Base-by-base conservation (phyloP, 2,329 filamentous ascomycete genomes). In the Ascomycota sp. region DNA sequence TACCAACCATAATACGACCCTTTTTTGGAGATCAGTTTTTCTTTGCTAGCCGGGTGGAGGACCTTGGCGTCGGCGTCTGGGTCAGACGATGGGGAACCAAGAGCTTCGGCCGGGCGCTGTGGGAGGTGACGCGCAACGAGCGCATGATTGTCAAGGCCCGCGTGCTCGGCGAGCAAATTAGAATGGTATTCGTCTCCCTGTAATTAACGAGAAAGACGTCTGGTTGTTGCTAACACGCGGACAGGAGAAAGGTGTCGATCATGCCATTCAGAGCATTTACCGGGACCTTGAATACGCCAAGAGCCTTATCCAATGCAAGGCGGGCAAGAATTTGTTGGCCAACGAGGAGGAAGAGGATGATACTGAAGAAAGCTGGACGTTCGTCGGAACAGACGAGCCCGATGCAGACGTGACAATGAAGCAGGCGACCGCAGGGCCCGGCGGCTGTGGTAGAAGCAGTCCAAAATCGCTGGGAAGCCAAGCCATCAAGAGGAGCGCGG, bases 21-120 rank as follows among this genome's bases (percentile, higher is more conserved):
- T 98, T 95, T 59, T 98, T 98, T 46, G 89, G 89, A 5, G 89
- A 98, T 43, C 89, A 98, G 47, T 94, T 78, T 61, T 98, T 98
- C 60, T 95, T 92, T 43, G 89, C 83, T 6, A 69, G 65, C 20
- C 68, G 89, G 4, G 78, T 95, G 2, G 83, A 95, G 49, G 86
- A 95, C 44, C 61, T 98, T 5, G 86, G 89, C 1, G 89, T 95
- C 2, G 89, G 89, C 0, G 74, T 93, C 13, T 81, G 75, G 45
- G 62, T 98, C 42, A 83, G 78, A 58, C 89, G 81, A 51, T 71
- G 93, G 58, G 91, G 89, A 15, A 75, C 80, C n/a, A 77, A 70
- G 38, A 68, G 75, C 23, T 86, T 98, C 41, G 78, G 81, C 11
- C 65, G 80, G 33, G 83, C 86, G 0, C 56, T 98, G 7, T 94